Conservation (phyloP, 768 basidiomycete genomes). For the Mycena maculata region DNA sequence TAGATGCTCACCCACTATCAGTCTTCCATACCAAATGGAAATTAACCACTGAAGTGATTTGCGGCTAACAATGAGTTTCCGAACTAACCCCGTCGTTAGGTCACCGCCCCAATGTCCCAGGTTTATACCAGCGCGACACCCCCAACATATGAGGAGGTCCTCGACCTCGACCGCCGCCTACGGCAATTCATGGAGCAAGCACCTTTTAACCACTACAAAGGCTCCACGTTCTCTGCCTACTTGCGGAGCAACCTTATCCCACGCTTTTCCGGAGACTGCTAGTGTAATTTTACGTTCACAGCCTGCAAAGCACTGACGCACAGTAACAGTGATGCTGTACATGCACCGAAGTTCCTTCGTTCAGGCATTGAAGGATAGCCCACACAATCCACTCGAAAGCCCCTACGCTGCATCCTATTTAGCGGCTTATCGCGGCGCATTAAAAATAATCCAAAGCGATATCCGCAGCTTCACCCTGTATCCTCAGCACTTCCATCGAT, state of each 20-base stretch:
- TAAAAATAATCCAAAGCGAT: slow-evolving; percentile 27
- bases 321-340: slow-evolving; percentile 53
- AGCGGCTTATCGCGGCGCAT: slow-evolving; percentile 60
- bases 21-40: neutral
- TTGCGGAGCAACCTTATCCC: neutral
- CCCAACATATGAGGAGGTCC: slow-evolving; percentile 42
- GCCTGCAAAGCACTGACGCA: neutral
- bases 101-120: slow-evolving; percentile 42
- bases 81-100: neutral
- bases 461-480: slow-evolving; percentile 47
- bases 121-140: slow-evolving; percentile 41
- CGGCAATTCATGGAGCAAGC: slow-evolving; percentile 14
- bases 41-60: neutral
- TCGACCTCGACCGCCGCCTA: slow-evolving; percentile 21
- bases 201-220: slow-evolving; percentile 7
- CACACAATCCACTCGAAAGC: slow-evolving; percentile 56
- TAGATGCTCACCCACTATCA: neutral
- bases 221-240: slow-evolving; percentile 9
- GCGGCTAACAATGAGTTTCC: neutral
- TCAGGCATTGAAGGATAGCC: slow-evolving; percentile 56
- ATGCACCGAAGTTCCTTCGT: slow-evolving; percentile 61
- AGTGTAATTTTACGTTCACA: neutral
- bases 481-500: slow-evolving; percentile 53
- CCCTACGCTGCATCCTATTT: slow-evolving; percentile 61
- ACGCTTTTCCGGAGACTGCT: slow-evolving; percentile 5